Base-by-base conservation (phyloP, 1,284 basidiomycete genomes). In the Malassezia vespertilionis region DNA sequence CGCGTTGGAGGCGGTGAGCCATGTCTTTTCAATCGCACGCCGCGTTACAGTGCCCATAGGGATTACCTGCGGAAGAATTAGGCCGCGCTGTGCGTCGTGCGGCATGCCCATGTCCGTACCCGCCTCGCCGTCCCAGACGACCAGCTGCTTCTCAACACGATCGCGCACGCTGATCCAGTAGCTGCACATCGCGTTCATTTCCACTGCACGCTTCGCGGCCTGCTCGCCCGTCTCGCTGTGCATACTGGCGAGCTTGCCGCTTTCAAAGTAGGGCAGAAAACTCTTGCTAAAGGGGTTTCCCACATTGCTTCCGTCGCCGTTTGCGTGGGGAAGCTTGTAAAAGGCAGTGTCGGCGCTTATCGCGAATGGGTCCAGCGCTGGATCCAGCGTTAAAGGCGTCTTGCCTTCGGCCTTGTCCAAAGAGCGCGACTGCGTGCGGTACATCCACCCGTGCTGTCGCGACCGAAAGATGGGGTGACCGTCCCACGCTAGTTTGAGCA, bases 31-130 rank as follows among this genome's bases (percentile, higher is more conserved):
- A 57, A 96, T 95, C 2, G 93, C 90, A 18, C 91, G 82, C 9
- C 90, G 84, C 11, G 91, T 97, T 37, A 97, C 86, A 0, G 93
- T 95, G 10, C 93, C 93, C 93, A 97, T 97, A 3, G 88, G 85
- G 61, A 96, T 84, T 39, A 97, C 85, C 71, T 93, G 89, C 1
- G 91, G 93, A 5, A 97, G 72, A 61, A 99, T 96, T 63, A 96
- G 79, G 9, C 91, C 76, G 72, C 23, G 71, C 58, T 5, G 72
- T 12, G 42, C 46, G 18, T 40, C 52, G 3, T 14, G 33, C 8
- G n/a, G 20, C n/a, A 37, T 35, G 26, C 37, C 39, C 58, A 83
- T 74, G 39, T 76, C 69, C 15, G 69, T 72, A 18, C 63, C 66
- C 7, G 56, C 63, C 11, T 71, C 67, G 30, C 78, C 72, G 56